Conservation (phyloP, 441 rosid species). For the Omphalea diandra region DNA sequence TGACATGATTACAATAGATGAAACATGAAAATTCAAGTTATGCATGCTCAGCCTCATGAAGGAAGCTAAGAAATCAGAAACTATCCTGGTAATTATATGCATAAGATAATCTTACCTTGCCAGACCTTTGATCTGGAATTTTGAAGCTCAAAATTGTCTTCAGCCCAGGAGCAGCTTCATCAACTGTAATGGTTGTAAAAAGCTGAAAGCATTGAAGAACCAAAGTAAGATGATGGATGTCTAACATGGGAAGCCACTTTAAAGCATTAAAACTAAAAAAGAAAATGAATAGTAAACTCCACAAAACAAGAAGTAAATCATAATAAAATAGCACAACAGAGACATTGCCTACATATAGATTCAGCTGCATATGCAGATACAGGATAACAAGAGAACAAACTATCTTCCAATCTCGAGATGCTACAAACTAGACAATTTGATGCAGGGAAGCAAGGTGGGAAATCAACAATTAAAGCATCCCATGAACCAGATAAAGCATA, state of each 20-base stretch:
- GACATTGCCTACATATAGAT: neutral
- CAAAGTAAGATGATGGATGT: constrained; percentile 8
- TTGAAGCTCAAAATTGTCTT: constrained; percentile 74
- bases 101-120: constrained; percentile 51
- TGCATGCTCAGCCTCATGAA: neutral
- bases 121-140: constrained; percentile 89
- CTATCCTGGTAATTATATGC: neutral
- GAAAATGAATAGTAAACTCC: neutral
- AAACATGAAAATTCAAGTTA: neutral
- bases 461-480: neutral
- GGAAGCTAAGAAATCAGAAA: neutral
- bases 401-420: neutral
- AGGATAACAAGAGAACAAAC: neutral
- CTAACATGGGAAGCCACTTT: neutral
- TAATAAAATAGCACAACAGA: neutral
- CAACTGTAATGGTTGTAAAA: constrained; percentile 63
- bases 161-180: constrained; percentile 88
- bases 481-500: neutral
- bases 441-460: neutral
- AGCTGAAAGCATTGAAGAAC: constrained; percentile 46
- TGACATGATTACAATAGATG: neutral
- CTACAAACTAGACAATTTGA: neutral
- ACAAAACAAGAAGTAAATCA: neutral
- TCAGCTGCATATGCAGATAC: neutral
- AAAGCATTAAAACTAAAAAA: too few relatives aligned